Evolutionary conservation across 1,284 basidiomycete species (phyloP).

Genomic region (Ustilago cynodontis): DNA sequence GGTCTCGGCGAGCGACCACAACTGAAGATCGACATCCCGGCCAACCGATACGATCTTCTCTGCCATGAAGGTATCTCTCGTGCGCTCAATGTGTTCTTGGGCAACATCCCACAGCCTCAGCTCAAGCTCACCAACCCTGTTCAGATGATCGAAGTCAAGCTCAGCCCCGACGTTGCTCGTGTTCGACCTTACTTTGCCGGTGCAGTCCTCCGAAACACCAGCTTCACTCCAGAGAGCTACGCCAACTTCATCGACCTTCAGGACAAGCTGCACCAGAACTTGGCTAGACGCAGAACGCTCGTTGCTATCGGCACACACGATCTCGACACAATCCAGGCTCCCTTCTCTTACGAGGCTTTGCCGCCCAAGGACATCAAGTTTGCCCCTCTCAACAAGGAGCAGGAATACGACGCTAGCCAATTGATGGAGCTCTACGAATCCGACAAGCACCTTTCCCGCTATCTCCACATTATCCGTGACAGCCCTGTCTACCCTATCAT

Average conservation of each 20-base stretch:
- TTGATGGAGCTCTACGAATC: constrained; percentile 76
- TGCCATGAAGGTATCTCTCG: constrained; percentile 96
- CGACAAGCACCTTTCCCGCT: constrained; percentile 90
- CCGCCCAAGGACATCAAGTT: constrained; percentile 92
- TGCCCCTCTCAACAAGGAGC: constrained; percentile 84
- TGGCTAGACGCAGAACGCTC: constrained; percentile 88
- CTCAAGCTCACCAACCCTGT: constrained; percentile 53
- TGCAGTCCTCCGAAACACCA: constrained; percentile 88
- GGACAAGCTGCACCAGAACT: constrained; percentile 97
- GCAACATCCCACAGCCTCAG: constrained; percentile 77
- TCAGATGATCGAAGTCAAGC: constrained; percentile 55
- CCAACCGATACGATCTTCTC: constrained; percentile 95
- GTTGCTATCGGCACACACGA: constrained; percentile 99
- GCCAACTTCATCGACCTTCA: constrained; percentile 96
- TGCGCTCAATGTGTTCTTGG: constrained; percentile 86
- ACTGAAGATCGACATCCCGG: constrained; percentile 98
- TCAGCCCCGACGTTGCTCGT: constrained; percentile 69
- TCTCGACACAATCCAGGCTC: constrained; percentile 85
- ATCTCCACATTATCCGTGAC: constrained; percentile 92
- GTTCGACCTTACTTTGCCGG: constrained; percentile 92
- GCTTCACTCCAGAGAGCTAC: constrained; percentile 88
- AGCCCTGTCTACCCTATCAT: constrained; percentile 98
- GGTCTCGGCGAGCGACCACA: constrained; percentile 85
- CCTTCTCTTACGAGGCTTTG: constrained; percentile 91
- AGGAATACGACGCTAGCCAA: constrained; percentile 73